Evolutionary conservation across 78 protist species (phyloP).

Genomic region (Kipferlia bialata): DNA sequence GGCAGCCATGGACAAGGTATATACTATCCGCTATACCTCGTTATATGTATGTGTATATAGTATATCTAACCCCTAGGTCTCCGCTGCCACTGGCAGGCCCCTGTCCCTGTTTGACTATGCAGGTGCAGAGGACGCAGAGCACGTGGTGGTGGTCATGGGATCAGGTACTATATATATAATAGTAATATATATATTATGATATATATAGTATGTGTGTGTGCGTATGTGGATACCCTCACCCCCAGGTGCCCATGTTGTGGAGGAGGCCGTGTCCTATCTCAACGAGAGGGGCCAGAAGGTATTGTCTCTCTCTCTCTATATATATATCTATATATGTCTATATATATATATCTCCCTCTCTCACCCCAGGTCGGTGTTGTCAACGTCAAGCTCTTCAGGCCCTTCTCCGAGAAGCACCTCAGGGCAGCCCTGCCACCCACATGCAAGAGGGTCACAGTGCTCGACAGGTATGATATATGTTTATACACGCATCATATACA

Average conservation of each 20-base stretch:
- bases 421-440: constrained; percentile 39
- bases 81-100: constrained; percentile 24
- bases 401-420: constrained; percentile 30
- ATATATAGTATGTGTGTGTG: too few species aligned
- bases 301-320: too few species aligned
- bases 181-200: too few species aligned
- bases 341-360: too few species aligned
- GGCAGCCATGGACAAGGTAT: constrained; percentile 25
- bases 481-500: too few species aligned
- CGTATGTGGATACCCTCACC: too few species aligned
- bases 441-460: constrained; percentile 31
- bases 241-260: constrained; percentile 16
- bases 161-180: too few species aligned
- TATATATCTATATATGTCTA: too few species aligned
- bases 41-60: too few species aligned
- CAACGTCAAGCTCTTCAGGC: constrained; percentile 49
- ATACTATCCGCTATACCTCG: too few species aligned
- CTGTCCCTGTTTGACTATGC: constrained; percentile 39
- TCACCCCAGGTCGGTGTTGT: constrained; percentile 50
- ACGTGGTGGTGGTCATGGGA: constrained; percentile 49
- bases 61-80: too few species aligned
- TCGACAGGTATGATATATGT: constrained; percentile 42
- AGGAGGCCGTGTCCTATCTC: constrained; percentile 24
- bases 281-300: constrained; percentile 23
- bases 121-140: constrained; percentile 50